phyloP scores from a whole-genome alignment of 2,329 filamentous ascomycete species.

The Beauveria brongniartii region DNA sequence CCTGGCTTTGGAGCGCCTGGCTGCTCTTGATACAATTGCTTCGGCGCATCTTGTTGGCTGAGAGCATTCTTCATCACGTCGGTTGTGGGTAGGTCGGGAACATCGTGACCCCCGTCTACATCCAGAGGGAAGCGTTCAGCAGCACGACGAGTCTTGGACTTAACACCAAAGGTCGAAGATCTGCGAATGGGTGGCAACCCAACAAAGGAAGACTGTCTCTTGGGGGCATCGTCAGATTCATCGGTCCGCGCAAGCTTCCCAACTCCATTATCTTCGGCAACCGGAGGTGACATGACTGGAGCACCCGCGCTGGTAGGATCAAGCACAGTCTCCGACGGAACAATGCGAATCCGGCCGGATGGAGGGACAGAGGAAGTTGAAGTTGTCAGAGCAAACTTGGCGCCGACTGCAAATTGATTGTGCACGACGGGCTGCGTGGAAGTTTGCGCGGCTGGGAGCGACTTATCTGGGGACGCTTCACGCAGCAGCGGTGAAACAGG shows the following conservation, averaged over 20 bases:
- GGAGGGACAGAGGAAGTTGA: background rate
- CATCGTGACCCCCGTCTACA: constrained; percentile 20
- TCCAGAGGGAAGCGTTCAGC: constrained; percentile 24
- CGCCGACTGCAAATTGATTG: background rate
- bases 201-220: constrained; percentile 43
- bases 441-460: background rate
- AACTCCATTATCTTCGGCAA: constrained; percentile 3
- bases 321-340: constrained; percentile 14
- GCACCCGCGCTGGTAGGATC: background rate
- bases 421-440: background rate
- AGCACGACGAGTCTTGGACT: constrained; percentile 25
- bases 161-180: constrained; percentile 46
- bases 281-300: background rate
- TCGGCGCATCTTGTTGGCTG: background rate
- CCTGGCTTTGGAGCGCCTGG: background rate
- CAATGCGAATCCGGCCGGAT: constrained; percentile 17
- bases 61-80: background rate
- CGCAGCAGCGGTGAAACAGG: constrained; percentile 27
- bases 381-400: background rate
- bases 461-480: background rate
- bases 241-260: constrained; percentile 12
- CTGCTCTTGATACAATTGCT: background rate
- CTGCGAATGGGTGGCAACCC: constrained; percentile 52
- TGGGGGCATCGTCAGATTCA: constrained; percentile 22
- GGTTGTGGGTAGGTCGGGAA: background rate